phyloP scores from a whole-genome alignment of 2,329 filamentous ascomycete genomes.

The Neocatenulostroma microsporum region DNA sequence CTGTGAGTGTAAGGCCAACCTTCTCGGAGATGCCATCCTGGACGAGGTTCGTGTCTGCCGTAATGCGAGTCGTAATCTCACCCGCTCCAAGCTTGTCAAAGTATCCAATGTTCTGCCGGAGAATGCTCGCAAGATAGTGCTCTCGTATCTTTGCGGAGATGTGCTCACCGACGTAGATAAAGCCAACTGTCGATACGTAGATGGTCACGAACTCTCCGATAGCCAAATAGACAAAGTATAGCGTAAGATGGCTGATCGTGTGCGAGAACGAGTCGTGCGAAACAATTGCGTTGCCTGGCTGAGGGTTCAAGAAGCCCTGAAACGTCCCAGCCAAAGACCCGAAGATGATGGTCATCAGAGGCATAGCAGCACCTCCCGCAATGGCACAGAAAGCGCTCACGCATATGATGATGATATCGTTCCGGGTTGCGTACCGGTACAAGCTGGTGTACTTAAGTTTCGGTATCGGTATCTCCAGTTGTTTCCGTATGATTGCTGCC shows the following conservation, averaged over 20 bases:
- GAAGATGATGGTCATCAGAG: slow-evolving; percentile 52
- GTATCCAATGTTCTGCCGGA: slow-evolving; percentile 84
- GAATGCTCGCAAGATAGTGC: slow-evolving; percentile 73
- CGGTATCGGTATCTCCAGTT: slow-evolving; percentile 36
- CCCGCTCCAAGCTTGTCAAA: slow-evolving; percentile 90
- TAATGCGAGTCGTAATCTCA: slow-evolving; percentile 90
- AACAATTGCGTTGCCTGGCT: too few species aligned
- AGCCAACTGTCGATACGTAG: slow-evolving; percentile 76
- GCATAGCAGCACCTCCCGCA: slow-evolving; percentile 28
- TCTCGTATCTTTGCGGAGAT: slow-evolving; percentile 51
- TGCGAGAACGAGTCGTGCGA: slow-evolving; percentile 47
- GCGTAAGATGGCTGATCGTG: slow-evolving; percentile 55
- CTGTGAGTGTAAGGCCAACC: slow-evolving; percentile 67
- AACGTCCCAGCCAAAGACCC: slow-evolving; percentile 68
- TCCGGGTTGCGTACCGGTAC: slow-evolving; percentile 39
- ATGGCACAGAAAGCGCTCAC: slow-evolving; percentile 32
- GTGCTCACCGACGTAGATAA: slow-evolving; percentile 59
- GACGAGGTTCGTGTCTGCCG: slow-evolving; percentile 84
- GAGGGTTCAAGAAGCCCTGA: slow-evolving; percentile 52
- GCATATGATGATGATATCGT: slow-evolving; percentile 34
- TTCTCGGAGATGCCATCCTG: slow-evolving; percentile 94
- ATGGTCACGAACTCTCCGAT: slow-evolving; percentile 70
- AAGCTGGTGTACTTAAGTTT: slow-evolving; percentile 36
- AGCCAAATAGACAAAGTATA: slow-evolving; percentile 81
- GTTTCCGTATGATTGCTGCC: slow-evolving; percentile 28